phyloP scores from a whole-genome alignment of 2,329 filamentous ascomycete species.

The Calcarisporium arbuscula region DNA sequence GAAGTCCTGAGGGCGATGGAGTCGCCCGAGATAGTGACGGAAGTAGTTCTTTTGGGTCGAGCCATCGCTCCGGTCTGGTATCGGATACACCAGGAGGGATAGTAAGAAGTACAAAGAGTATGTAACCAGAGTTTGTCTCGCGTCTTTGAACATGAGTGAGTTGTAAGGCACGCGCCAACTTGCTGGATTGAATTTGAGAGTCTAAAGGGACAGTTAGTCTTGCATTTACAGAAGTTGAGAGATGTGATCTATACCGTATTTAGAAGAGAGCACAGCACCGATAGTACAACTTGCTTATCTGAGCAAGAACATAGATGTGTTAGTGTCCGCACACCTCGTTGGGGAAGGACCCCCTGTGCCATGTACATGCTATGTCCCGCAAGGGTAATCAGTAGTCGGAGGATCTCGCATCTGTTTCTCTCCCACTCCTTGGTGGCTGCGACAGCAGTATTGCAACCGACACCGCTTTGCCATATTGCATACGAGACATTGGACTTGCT shows the following conservation, averaged over 20 bases:
- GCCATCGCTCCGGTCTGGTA: slow-evolving; percentile 63
- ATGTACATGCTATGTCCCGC: slow-evolving; percentile 92
- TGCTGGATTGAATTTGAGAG: slow-evolving; percentile 91
- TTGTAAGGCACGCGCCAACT: slow-evolving; percentile 94
- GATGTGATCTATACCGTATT: slow-evolving; percentile 64
- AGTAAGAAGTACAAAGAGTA: slow-evolving; percentile 90
- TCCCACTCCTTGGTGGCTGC: slow-evolving; percentile 88
- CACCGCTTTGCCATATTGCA: slow-evolving; percentile 96
- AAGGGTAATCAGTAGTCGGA: slow-evolving; percentile 78
- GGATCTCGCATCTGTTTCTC: slow-evolving; percentile 83
- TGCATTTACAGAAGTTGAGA: not conserved
- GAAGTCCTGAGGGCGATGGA: slow-evolving; percentile 93
- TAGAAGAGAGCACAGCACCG: slow-evolving; percentile 81
- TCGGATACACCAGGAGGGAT: slow-evolving; percentile 76
- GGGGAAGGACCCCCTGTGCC: slow-evolving; percentile 70
- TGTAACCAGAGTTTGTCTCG: slow-evolving; percentile 83
- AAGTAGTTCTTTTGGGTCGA: slow-evolving; percentile 80
- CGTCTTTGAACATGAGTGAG: slow-evolving; percentile 83
- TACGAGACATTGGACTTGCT: slow-evolving; percentile 79
- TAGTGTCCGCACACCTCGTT: slow-evolving; percentile 74
- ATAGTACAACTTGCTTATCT: slow-evolving; percentile 88
- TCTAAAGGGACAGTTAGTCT: slow-evolving; percentile 40
- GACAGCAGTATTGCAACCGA: slow-evolving; percentile 86
- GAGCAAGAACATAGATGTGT: slow-evolving; percentile 84
- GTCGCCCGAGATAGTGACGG: slow-evolving; percentile 80